These are phyloP conservation scores for Larix sibirica DNA, from an alignment of 83 land plant genomes.

Conservation along the genomic window DNA sequence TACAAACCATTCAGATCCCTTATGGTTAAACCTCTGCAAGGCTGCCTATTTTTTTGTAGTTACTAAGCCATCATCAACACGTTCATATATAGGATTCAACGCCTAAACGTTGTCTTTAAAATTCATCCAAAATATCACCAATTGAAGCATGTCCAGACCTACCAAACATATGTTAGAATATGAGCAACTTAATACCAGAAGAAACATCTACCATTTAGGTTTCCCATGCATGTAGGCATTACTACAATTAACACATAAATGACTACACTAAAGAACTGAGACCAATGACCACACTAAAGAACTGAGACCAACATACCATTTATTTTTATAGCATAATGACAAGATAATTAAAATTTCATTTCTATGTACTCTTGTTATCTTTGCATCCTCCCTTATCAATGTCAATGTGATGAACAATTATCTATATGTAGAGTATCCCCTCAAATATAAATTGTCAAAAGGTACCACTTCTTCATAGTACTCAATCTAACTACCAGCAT, in stretches of 20 bases:
- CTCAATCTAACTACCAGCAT: too few relatives aligned
- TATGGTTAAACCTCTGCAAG: slow-evolving; percentile 64
- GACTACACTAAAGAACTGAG: not conserved
- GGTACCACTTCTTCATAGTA: too few relatives aligned
- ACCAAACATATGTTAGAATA: slow-evolving; percentile 27
- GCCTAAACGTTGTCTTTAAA: slow-evolving; percentile 75
- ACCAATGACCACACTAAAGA: not conserved
- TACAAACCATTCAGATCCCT: slow-evolving; percentile 59
- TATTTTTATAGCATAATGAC: too few relatives aligned
- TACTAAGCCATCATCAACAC: slow-evolving; percentile 54
- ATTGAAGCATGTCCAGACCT: slow-evolving; percentile 27
- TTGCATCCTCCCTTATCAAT: not conserved
- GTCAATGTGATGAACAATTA: too few relatives aligned
- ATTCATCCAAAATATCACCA: slow-evolving; percentile 82
- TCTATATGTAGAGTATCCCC: too few relatives aligned
- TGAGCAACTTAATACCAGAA: not conserved
- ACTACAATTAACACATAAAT: too few relatives aligned
- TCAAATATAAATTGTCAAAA: too few relatives aligned
- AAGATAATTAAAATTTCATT: too few relatives aligned
- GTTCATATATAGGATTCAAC: slow-evolving; percentile 66
- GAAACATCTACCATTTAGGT: not conserved
- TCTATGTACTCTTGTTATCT: not conserved
- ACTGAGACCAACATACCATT: not conserved
- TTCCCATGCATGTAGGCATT: not conserved
- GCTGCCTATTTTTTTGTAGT: slow-evolving; percentile 53